Base-by-base conservation (phyloP, 371 early-diverging fungal species). In the Mortierella sp. region DNA sequence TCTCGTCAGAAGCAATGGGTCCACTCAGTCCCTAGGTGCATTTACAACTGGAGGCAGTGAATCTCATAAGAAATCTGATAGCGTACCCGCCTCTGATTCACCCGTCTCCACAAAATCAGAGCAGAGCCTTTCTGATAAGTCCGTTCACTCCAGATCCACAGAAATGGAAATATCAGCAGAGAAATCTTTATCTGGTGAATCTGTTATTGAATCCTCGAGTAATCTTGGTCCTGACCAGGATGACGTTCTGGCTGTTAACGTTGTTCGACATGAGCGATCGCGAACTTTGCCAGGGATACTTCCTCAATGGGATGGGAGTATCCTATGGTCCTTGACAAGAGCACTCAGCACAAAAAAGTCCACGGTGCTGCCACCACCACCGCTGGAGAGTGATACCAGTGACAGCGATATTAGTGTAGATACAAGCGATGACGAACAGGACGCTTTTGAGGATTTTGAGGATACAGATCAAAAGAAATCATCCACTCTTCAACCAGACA, bases 281-380 rank as follows among this genome's bases (percentile, higher is more conserved):
- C 52, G 73, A 22, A 78, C 78, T 8, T 22, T 78, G n/a, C 78
- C 78, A 21, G 74, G 73, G 4, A 73, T 78, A 13, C 47, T 77
- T 16, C 77, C 77, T 9, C 76, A 76, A 52, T 76, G 76, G 76
- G 76, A 76, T n/a, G 24, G 69, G 9, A 58, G 73, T 16, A 62
- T 73, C n/a, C 38, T 78, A 15, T 69, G 78, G 78, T 66, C 78
- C 16, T 58, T 78, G 13, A 65, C 73, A 9, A 65, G 73, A 40
- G 78, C 69, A 0, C 78, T 78, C 32, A 57, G 63, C 8, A 41
- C 69, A 58, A 78, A 78, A 41, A 73, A 69, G 53, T 21, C 73
- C 3, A 58, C 66, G 4, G 70, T 16, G 10, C 58, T 58, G 3
- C 78, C 78, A 6, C 73, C 78, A 13, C 28, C 55, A 2, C 78